These are phyloP conservation scores for Tritrichomonas foetus DNA, from an alignment of 208 protist genomes.

Conservation along the genomic window DNA sequence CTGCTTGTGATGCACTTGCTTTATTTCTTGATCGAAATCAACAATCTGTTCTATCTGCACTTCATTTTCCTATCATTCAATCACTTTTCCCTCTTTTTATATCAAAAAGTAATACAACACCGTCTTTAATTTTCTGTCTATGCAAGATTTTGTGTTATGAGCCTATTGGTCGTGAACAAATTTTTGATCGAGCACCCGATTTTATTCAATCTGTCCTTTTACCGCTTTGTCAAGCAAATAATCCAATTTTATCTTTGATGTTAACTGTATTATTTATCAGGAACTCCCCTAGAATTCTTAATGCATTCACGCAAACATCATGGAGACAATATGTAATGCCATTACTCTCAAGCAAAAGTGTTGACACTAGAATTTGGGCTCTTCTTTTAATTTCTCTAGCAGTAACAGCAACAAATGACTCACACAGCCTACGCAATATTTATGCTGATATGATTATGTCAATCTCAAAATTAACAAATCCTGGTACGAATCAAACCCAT, in stretches of 20 bases:
- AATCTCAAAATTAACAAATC: too few species aligned
- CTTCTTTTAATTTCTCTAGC: background rate
- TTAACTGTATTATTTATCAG: background rate
- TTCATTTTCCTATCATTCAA: background rate
- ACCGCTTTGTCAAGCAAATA: too few species aligned
- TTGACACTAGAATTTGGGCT: background rate
- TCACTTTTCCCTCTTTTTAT: background rate
- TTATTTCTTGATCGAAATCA: background rate
- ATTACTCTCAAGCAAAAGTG: background rate
- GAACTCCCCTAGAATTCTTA: background rate
- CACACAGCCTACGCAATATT: too few species aligned
- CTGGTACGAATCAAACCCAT: too few species aligned
- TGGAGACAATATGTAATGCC: background rate
- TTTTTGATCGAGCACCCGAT: too few species aligned
- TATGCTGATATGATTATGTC: too few species aligned
- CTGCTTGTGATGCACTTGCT: background rate
- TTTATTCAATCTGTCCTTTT: too few species aligned
- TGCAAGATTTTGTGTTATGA: background rate
- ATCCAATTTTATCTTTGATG: background rate
- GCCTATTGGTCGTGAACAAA: too few species aligned
- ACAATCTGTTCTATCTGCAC: background rate
- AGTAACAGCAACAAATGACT: too few species aligned
- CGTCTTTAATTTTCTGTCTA: background rate
- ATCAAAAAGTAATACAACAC: background rate
- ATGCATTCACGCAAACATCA: background rate